phyloP scores from a whole-genome alignment of 2,329 filamentous ascomycete species.

The Aspergillus fumigatiaffinis region DNA sequence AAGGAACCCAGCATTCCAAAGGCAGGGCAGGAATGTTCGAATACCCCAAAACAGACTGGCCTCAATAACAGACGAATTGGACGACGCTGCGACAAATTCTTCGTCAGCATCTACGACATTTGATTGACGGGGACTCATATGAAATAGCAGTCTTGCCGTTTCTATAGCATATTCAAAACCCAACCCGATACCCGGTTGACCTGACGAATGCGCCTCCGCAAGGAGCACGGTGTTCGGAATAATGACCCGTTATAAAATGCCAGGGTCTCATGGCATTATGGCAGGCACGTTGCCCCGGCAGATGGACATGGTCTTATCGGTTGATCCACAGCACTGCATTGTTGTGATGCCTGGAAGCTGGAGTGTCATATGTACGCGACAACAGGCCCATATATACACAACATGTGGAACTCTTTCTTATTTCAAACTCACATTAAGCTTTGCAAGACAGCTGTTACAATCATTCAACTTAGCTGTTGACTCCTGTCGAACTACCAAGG shows the following conservation, averaged over 20 bases:
- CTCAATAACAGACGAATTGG: background rate
- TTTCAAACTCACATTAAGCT: background rate
- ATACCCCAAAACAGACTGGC: background rate
- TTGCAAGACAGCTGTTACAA: background rate
- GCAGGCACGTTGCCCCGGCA: background rate
- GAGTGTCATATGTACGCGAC: background rate
- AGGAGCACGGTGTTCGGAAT: background rate
- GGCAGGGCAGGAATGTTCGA: background rate
- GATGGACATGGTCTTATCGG: background rate
- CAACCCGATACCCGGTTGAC: background rate
- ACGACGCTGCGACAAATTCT: background rate
- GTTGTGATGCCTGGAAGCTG: background rate
- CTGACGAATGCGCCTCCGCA: background rate
- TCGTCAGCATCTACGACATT: background rate
- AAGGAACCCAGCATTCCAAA: background rate
- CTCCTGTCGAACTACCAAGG: background rate
- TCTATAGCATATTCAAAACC: background rate
- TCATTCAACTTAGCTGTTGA: background rate
- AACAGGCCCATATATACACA: background rate
- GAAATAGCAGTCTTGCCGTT: background rate
- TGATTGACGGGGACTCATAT: background rate
- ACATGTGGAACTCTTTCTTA: background rate
- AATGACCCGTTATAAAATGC: background rate
- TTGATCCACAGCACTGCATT: background rate
- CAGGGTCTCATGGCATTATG: background rate